A percentile compares a stretch with the other conserved stretches of the same genome.
Conservation (phyloP, 2,329 filamentous ascomycete species). For the Pseudocercospora macadamiae region DNA sequence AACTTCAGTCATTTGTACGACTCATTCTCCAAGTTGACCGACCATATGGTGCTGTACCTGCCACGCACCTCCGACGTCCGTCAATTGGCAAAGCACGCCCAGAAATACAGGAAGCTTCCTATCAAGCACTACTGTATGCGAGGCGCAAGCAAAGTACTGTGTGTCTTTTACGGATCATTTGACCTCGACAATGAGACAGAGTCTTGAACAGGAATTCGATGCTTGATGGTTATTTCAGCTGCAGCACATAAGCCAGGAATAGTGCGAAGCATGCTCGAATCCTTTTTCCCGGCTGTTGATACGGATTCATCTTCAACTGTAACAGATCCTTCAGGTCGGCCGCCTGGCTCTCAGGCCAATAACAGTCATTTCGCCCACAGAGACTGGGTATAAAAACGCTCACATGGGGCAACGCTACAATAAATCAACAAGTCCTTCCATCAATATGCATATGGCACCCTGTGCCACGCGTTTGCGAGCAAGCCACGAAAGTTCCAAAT, state of each 20-base stretch:
- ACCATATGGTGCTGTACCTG: constrained; percentile 73
- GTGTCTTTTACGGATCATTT: constrained; percentile 61
- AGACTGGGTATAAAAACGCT: neutral
- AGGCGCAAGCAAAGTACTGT: constrained; percentile 79
- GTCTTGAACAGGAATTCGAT: neutral
- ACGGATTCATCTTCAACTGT: too few relatives aligned
- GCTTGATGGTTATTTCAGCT: too few relatives aligned
- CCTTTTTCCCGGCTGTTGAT: too few relatives aligned
- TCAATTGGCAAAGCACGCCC: constrained; percentile 65
- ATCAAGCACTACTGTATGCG: constrained; percentile 90
- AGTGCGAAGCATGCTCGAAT: too few relatives aligned
- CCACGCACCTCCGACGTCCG: constrained; percentile 82
- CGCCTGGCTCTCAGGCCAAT: too few relatives aligned
- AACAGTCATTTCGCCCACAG: neutral
- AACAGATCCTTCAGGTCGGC: too few relatives aligned
- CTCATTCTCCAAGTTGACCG: constrained; percentile 58
- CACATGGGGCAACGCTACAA: neutral
- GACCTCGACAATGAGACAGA: constrained; percentile 17
- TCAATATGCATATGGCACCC: constrained; percentile 43
- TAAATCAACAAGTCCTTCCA: neutral
- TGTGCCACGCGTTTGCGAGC: constrained; percentile 69
- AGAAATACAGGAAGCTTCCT: constrained; percentile 60
- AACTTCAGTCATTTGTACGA: constrained; percentile 65
- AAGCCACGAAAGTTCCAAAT: constrained; percentile 69
- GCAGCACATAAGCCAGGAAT: too few relatives aligned